phyloP scores from a whole-genome alignment of 208 protist genomes.

The Leishmania guyanensis region DNA sequence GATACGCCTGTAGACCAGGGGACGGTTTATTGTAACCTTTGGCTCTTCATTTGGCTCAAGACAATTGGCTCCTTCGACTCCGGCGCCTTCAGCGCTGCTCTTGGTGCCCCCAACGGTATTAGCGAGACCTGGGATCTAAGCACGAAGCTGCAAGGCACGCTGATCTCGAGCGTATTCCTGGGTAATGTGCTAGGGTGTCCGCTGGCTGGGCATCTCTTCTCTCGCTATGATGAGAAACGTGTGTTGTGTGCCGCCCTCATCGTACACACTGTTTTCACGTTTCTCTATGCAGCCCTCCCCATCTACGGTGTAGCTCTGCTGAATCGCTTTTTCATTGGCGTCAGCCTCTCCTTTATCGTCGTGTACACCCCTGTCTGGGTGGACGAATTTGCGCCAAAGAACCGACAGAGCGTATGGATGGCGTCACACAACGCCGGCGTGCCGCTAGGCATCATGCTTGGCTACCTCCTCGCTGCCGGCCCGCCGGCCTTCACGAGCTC shows the following conservation, averaged over 20 bases:
- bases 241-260: constrained; percentile 62
- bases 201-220: constrained; percentile 76
- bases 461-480: constrained; percentile 75
- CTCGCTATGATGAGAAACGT: constrained; percentile 61
- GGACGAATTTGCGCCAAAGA: constrained; percentile 89
- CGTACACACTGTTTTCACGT: constrained; percentile 78
- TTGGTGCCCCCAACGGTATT: constrained; percentile 78
- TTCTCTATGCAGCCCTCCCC: constrained; percentile 69
- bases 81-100: constrained; percentile 83
- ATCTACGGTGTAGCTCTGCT: constrained; percentile 56
- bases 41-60: constrained; percentile 84
- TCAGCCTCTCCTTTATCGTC: constrained; percentile 90
- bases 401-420: constrained; percentile 88
- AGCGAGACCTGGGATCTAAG: constrained; percentile 59
- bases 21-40: constrained; percentile 62
- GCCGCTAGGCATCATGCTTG: constrained; percentile 91
- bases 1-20: constrained; percentile 17
- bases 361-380: constrained; percentile 94
- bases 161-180: constrained; percentile 86
- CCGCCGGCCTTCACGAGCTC: constrained; percentile 53
- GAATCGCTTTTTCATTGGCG: constrained; percentile 87
- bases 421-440: constrained; percentile 90
- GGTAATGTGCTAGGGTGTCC: constrained; percentile 84
- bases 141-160: constrained; percentile 59
- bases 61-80: constrained; percentile 88